Conservation (phyloP, 805 yeast genomes). For the Starmerella davenportii region DNA sequence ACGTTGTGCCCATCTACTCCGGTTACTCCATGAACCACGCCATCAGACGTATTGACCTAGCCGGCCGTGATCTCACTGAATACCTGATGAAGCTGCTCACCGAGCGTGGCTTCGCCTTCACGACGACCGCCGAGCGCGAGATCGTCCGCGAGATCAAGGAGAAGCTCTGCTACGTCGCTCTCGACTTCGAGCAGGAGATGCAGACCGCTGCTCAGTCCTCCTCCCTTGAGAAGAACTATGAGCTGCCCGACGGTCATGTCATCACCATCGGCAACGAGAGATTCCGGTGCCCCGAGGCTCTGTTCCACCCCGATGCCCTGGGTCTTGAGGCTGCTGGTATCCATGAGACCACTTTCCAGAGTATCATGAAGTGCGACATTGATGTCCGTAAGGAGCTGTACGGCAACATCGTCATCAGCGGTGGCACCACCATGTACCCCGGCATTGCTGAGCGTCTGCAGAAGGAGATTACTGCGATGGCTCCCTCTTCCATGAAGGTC, state of each 20-base stretch:
- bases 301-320: constrained; percentile 92
- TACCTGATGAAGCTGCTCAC: constrained; percentile 95
- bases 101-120: constrained; percentile 98
- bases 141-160: constrained; percentile 89
- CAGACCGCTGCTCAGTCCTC: constrained; percentile 98
- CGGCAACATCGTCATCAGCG: constrained; percentile 98
- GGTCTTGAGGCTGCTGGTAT: constrained; percentile 94
- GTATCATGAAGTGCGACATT: constrained; percentile 96
- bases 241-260: constrained; percentile 99
- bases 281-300: constrained; percentile 99
- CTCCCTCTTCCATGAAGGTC: constrained; percentile 99
- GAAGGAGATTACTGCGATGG: constrained; percentile 98
- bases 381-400: constrained; percentile 98
- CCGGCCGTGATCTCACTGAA: constrained; percentile 99
- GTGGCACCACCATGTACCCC: constrained; percentile 99
- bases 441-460: constrained; percentile 99
- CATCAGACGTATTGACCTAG: constrained; percentile 94
- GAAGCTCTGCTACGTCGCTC: constrained; percentile 96
- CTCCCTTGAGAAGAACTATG: constrained; percentile 95
- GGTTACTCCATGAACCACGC: constrained; percentile 99
- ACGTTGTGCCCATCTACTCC: constrained; percentile 99
- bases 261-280: constrained; percentile 99
- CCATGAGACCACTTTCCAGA: constrained; percentile 90
- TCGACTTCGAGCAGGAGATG: constrained; percentile 98
- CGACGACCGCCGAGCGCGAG: constrained; percentile 98